A percentile compares a stretch with the other conserved stretches of the same genome.
Evolutionary conservation across 2,329 filamentous ascomycete species (phyloP).

Genomic region (Epichloe scottii): DNA sequence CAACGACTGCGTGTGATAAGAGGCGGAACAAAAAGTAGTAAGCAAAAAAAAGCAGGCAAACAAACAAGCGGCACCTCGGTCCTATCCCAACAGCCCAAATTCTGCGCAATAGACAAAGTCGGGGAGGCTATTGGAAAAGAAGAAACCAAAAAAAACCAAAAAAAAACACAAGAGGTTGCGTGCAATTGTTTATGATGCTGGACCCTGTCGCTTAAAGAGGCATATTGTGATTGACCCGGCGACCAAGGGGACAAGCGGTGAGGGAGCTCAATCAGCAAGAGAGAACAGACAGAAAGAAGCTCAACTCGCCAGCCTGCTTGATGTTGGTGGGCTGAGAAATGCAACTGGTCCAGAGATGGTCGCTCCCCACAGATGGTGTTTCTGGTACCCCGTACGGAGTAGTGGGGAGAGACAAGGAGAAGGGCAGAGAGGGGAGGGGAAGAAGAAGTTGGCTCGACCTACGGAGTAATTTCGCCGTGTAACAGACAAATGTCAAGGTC

Average conservation of each 20-base stretch:
- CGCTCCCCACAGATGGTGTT: neutral
- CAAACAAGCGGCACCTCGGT: neutral
- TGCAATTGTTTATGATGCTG: conserved; percentile 2
- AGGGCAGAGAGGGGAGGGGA: no score
- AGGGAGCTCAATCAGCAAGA: neutral
- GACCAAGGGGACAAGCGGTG: conserved; percentile 5
- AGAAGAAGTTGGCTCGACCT: no score
- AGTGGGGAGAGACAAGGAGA: neutral
- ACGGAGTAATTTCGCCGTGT: no score
- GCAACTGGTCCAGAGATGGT: neutral
- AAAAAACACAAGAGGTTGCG: neutral
- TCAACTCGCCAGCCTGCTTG: neutral
- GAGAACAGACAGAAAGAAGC: neutral
- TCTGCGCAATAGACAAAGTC: neutral
- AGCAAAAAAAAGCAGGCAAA: neutral
- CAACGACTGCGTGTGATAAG: neutral
- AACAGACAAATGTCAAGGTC: no score
- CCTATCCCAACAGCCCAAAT: neutral
- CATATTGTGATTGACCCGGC: conserved; percentile 4
- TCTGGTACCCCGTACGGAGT: neutral
- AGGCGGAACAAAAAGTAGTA: neutral
- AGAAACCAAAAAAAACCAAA: neutral
- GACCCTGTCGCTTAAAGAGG: neutral
- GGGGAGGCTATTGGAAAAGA: neutral
- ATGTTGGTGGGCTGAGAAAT: neutral